Base-by-base conservation (phyloP, 352 stramenopile species). In the Lagenidium giganteum region DNA sequence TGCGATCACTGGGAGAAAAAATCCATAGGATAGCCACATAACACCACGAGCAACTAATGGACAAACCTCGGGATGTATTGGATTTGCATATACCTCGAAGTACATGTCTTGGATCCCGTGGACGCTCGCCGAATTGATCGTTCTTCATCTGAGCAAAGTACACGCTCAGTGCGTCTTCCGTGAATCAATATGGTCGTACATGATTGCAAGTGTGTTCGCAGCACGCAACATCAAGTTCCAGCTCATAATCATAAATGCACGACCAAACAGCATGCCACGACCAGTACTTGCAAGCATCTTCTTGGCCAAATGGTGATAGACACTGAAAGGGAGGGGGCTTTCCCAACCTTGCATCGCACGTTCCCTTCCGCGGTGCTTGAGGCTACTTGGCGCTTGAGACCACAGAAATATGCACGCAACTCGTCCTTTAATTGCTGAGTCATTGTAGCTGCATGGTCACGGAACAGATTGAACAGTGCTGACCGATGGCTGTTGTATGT, bases 61-160 rank as follows among this genome's bases (percentile, higher is more conserved):
- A 11, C 59, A 74, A 1, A 68, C 44, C 26, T 59, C 38, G 11
- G 47, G 64, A 12, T 27, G 2, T 1, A 53, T 17, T 26, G 56
- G 60, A 32, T 71, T 68, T 22, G 56, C 44, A 30, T 69, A 71
- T 7, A 68, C n/a, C n/a, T n/a, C n/a, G n/a, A n/a, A n/a, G n/a
- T 7, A 68, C 21, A 25, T 68, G 60, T 13, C 38, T 42, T 14
- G 60, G 57, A 35, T 75, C 60, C 3, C 41, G 38, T 24, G 54
- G 47, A 2, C 46, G 26, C 5, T 33, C 42, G 5, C 50, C 61
- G 8, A 27, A 17, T 40, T 75, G 50, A 18, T 67, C 46, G 6
- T 57, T 69, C 21, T 71, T 69, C 49, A 61, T 68, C 16, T 74
- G 49, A 0, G 58, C 47, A 31, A 71, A 75, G 32, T 56, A 65